Evolutionary conservation across 768 basidiomycete genomes (phyloP).

Genomic region (Xerocomellus intermedius): DNA sequence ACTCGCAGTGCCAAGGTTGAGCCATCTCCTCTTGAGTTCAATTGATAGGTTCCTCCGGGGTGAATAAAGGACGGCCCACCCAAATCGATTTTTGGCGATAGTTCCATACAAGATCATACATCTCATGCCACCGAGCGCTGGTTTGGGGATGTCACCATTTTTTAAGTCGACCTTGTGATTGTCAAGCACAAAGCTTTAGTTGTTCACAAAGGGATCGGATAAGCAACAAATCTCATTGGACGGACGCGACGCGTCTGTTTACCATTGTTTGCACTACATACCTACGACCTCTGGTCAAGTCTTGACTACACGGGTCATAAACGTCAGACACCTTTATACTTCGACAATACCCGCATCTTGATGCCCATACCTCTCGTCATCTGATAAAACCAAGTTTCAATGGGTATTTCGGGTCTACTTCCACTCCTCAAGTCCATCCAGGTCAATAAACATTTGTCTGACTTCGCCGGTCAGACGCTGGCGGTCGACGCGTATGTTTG

Average conservation of each 20-base stretch:
- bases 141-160: not conserved
- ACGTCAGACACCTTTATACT: not conserved
- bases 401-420: constrained; percentile 92
- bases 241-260: constrained; percentile 35
- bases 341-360: constrained; percentile 3
- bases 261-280: constrained; percentile 21
- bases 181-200: not conserved
- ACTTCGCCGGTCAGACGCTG: constrained; percentile 79
- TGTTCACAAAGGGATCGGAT: not conserved
- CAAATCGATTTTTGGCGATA: not conserved
- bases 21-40: not conserved
- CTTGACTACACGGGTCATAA: not conserved
- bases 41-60: not conserved
- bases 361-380: not conserved
- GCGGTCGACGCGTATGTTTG: constrained; percentile 96
- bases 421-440: constrained; percentile 91
- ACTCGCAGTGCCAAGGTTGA: not conserved
- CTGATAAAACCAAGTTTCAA: constrained; percentile 29
- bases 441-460: constrained; percentile 69
- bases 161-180: not conserved
- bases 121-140: not conserved
- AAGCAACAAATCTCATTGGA: constrained; percentile 12
- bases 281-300: not conserved
- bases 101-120: not conserved
- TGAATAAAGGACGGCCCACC: not conserved